Evolutionary conservation across 352 stramenopile species (phyloP).

Genomic region (Globisporangium orthogonon): DNA sequence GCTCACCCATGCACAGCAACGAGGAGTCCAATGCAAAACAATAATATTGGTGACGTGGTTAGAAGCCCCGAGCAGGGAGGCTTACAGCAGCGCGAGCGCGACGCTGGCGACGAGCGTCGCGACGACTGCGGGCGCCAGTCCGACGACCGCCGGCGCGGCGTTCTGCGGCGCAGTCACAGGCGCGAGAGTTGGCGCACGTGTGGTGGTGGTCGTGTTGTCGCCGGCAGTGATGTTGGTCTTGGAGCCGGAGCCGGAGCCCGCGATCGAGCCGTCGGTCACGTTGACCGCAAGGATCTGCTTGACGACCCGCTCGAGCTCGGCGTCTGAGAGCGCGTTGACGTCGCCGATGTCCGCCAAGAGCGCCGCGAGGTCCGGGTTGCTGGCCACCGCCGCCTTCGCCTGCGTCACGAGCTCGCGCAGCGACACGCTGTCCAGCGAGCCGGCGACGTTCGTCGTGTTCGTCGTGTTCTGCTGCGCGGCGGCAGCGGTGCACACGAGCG

Average conservation of each 20-base stretch:
- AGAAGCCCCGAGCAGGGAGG: too few relatives aligned
- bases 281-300: constrained; percentile 6
- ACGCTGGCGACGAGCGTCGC: constrained; percentile 3
- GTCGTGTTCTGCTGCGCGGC: not conserved
- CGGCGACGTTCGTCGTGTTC: not conserved
- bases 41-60: not conserved
- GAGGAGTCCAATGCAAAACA: not conserved
- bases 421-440: constrained; percentile 4
- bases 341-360: constrained; percentile 8
- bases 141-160: not conserved
- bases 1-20: not conserved
- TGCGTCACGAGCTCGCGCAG: constrained; percentile 11
- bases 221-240: not conserved
- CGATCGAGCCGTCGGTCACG: not conserved
- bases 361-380: constrained; percentile 10
- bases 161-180: not conserved
- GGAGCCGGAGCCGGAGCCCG: not conserved
- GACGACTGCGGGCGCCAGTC: constrained; percentile 4
- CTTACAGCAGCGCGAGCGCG: constrained; percentile 8
- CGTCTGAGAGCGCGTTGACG: constrained; percentile 7
- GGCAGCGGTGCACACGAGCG: constrained; percentile 2
- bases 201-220: not conserved
- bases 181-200: constrained; percentile 1
- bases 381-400: constrained; percentile 6
- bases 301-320: constrained; percentile 5